These are phyloP conservation scores for Trametes cinnabarina DNA, from an alignment of 768 basidiomycete species.

Conservation along the genomic window DNA sequence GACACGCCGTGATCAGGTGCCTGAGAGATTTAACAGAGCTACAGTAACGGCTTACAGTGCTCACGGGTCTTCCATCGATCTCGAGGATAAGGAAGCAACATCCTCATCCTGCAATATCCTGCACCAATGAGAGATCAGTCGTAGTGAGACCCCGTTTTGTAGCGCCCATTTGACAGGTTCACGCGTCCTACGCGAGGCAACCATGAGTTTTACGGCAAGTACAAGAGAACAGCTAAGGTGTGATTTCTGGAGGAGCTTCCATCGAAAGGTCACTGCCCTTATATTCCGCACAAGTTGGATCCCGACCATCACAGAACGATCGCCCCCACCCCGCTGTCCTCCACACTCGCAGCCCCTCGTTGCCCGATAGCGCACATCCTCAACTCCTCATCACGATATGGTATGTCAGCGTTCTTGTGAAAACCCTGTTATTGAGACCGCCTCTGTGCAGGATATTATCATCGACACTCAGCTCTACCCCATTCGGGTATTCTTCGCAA, in stretches of 20 bases:
- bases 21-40: too few relatives aligned
- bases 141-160: not conserved
- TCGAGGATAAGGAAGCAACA: too few relatives aligned
- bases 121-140: too few relatives aligned
- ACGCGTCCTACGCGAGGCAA: not conserved
- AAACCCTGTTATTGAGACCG: not conserved
- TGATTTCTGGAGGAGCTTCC: not conserved
- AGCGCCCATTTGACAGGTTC: not conserved
- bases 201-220: not conserved
- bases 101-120: too few relatives aligned
- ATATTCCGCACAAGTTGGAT: not conserved
- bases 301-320: not conserved
- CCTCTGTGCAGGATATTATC: not conserved
- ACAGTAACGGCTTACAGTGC: too few relatives aligned
- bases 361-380: too few relatives aligned
- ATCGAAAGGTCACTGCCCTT: not conserved
- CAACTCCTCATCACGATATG: not conserved
- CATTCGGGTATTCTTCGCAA: slow-evolving; percentile 19
- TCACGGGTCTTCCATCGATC: too few relatives aligned
- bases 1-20: too few relatives aligned
- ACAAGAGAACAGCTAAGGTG: not conserved
- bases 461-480: not conserved
- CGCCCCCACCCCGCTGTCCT: not conserved
- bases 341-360: too few relatives aligned
- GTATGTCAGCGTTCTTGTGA: not conserved